A percentile compares a stretch with the other conserved stretches of the same genome.
Conservation (phyloP, 2,329 filamentous ascomycete genomes). For the Periconia macrospinosa region DNA sequence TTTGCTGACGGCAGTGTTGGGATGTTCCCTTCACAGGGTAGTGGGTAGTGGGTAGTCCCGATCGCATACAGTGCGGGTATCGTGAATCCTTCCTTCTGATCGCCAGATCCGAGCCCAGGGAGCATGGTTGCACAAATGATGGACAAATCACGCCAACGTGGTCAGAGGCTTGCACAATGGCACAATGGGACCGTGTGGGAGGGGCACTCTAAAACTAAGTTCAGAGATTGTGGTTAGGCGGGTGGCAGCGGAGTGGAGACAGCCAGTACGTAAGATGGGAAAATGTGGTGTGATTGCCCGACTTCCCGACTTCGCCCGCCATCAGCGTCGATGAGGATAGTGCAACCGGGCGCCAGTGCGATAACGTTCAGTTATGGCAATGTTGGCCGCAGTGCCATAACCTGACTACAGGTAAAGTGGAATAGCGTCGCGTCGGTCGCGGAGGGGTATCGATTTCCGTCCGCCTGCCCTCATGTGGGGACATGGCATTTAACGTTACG, state of each 20-base stretch:
- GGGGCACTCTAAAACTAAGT: no score
- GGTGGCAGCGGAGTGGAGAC: background rate
- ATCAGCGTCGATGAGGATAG: background rate
- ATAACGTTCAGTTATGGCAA: no score
- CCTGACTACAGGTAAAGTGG: no score
- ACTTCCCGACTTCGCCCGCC: background rate
- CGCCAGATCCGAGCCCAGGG: background rate
- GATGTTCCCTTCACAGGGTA: background rate
- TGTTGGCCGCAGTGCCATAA: no score
- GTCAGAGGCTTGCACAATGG: constrained; percentile 1
- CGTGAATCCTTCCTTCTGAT: constrained; percentile 5
- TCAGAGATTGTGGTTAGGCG: background rate
- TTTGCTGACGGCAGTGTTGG: background rate
- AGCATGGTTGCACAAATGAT: background rate
- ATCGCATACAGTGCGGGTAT: background rate
- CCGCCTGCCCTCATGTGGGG: background rate
- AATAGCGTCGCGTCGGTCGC: no score
- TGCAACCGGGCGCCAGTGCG: background rate
- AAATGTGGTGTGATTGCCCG: background rate
- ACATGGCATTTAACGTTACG: no score
- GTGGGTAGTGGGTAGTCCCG: background rate
- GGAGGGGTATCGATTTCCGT: background rate
- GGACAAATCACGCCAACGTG: constrained; percentile 19
- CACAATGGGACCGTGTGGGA: background rate
- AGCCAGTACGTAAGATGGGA: background rate